These are phyloP conservation scores for Acacia pycnantha DNA, from an alignment of 331 rosid species.

Conservation along the genomic window DNA sequence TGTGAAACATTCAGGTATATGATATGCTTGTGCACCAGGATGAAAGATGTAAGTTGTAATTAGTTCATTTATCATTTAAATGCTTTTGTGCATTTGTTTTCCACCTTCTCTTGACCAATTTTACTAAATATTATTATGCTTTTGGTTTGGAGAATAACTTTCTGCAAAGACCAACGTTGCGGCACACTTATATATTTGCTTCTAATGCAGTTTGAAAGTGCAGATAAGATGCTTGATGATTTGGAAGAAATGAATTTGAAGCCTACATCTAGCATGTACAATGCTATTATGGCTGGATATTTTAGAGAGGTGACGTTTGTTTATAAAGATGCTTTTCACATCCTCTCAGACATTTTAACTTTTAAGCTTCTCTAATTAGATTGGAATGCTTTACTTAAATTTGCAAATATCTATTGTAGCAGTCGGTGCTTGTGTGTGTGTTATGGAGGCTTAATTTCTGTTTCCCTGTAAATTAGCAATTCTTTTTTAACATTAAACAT, in stretches of 20 bases:
- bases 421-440: not conserved
- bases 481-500: not conserved
- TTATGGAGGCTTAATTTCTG: not conserved
- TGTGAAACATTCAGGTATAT: constrained; percentile 65
- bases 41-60: constrained; percentile 71
- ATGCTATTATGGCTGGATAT: constrained; percentile 82
- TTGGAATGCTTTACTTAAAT: not conserved
- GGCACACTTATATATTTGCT: constrained; percentile 18
- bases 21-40: constrained; percentile 59
- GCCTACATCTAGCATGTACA: constrained; percentile 63
- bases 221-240: constrained; percentile 60
- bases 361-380: not conserved
- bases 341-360: constrained; percentile 3
- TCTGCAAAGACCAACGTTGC: constrained; percentile 15
- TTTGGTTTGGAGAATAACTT: not conserved
- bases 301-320: constrained; percentile 71
- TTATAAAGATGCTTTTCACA: constrained; percentile 15
- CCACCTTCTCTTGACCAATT: not conserved
- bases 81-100: constrained; percentile 25
- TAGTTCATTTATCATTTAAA: constrained; percentile 11
- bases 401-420: constrained; percentile 4
- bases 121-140: not conserved
- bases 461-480: not conserved
- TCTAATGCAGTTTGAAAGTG: constrained; percentile 63
- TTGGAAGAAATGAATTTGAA: constrained; percentile 47